Evolutionary conservation across 129 eudicot species (phyloP).

Genomic region (Glebionis coronaria): DNA sequence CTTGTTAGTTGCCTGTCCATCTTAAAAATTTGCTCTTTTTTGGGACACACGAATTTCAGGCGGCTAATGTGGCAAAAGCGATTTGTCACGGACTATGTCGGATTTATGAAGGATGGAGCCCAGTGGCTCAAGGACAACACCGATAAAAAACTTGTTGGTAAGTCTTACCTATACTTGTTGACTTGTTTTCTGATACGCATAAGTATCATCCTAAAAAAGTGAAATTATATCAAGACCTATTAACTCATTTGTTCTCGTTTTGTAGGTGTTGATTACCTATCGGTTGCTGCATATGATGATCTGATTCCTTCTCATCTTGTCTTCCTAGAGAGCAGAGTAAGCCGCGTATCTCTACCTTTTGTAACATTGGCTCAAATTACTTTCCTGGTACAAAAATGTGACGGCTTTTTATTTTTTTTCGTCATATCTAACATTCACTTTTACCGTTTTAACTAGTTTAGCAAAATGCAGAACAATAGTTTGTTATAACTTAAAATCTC

Average conservation of each 20-base stretch:
- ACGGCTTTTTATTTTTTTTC: too few relatives aligned
- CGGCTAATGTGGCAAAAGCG: conserved; percentile 44
- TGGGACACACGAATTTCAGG: conserved; percentile 26
- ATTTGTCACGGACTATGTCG: conserved; percentile 53
- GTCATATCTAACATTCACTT: too few relatives aligned
- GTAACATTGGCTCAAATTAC: too few relatives aligned
- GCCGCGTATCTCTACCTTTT: too few relatives aligned
- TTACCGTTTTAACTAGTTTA: too few relatives aligned
- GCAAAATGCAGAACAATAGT: too few relatives aligned
- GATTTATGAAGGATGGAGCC: conserved; percentile 62
- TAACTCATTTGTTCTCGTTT: conserved; percentile 13
- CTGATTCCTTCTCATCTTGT: conserved; percentile 1
- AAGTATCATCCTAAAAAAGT: conserved; percentile 18
- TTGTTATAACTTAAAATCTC: too few relatives aligned
- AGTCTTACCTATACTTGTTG: neutral
- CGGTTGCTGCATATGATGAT: conserved; percentile 55
- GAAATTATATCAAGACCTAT: neutral
- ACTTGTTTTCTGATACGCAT: neutral
- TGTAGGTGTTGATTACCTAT: conserved; percentile 87
- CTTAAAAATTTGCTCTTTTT: neutral
- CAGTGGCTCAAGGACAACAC: conserved; percentile 66
- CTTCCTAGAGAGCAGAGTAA: conserved; percentile 1
- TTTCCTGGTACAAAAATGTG: too few relatives aligned
- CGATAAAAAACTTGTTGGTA: conserved; percentile 73
- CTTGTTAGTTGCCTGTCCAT: neutral